Base-by-base conservation (phyloP, 1,284 basidiomycete genomes). In the Neonothopanus nambi region DNA sequence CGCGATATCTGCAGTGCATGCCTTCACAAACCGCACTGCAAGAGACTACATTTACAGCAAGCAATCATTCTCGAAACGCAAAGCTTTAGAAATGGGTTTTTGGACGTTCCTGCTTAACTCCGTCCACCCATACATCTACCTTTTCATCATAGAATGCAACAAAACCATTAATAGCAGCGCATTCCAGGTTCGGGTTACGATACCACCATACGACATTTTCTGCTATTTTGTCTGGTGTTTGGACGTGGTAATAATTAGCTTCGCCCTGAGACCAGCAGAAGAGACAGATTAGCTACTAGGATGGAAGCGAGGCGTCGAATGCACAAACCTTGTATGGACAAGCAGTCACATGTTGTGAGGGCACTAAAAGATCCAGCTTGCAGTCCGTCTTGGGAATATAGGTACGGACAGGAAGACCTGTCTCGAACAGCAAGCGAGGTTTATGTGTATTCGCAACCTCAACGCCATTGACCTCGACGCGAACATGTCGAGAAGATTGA, bases 101-200 rank as follows among this genome's bases (percentile, higher is more conserved):
- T 7, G 69, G 70, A 6, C 60, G 64, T 11, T 51, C 51, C 61
- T 81, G 77, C 61, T 80, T 79, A 52, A 74, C 72, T 7, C 75
- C 83, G 60, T 87, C 82, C n/a, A 87, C 64, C 69, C 73, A 87
- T 6, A 87, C 76, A 54, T 85, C 81, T 17, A 86, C 78, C 58
- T 82, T 84, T 61, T 87, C 84, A 52, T 87, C 82, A 57, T 82
- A 84, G 64, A 85, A 87, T 0, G 81, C 78, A 3, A 80, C 68
- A 53, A 75, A 75, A n/a, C 83, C 83, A 48, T 67, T 69, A 50
- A 86, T 77, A 20, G 67, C 72, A 4, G 73, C 66, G 46, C 78
- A 79, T 57, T 85, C 83, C 0, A 69, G 65, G 13, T 69, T 75
- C 0, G 84, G 76, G 24, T 71, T 73, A 28, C 73, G 76, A 63